Evolutionary conservation across 108 stramenopile genomes (phyloP), one percentile per base, ranked within the genome.

Genomic region (Cyclostephanos tholiformis): DNA sequence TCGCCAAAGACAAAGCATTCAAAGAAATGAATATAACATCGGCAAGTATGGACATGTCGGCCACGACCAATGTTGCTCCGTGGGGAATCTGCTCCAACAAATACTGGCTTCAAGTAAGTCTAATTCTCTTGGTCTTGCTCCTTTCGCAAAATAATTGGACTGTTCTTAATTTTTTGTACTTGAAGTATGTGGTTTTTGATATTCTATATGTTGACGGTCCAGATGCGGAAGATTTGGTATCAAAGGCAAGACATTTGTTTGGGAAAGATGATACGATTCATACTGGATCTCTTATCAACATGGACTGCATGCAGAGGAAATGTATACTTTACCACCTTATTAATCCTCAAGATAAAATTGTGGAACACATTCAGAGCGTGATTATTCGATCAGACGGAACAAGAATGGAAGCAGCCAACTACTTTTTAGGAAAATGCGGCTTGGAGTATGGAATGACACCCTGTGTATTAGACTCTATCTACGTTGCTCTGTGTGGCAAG

Each of bases 331-430:
- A 93, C 62, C 75, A 76, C 57, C 69, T 95, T 58, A 66, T 95
- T 12, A 53, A 63, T 17, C 76, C 84, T 36, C 89, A 92, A 65
- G 51, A 77, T 11, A 85, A 88, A 49, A 66, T 81, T 19, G 82
- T 93, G 17, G 92, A 93, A 59, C 72, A 89, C 49, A 79, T 88
- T 14, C 53, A 72, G n/a, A 79, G 90, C 11, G 39, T 80, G 8
- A 77, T 95, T n/a, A 82, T 95, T 52, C 84, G 90, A 4, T 82
- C 87, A 19, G 87, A 89, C 65, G 92, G 95, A 38, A 75, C 85
- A 11, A 82, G 64, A n/a, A 75, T 86, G 30, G 58, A 69, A 14
- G 91, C 81, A 4, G 65, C 76, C 16, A 80, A 86, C 3, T 93
- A 91, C 62, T 95, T 91, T 65, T 76, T 77, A 7, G 38, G 59